Base-by-base conservation (phyloP, 768 basidiomycete genomes). In the Strobilomyces confusus region DNA sequence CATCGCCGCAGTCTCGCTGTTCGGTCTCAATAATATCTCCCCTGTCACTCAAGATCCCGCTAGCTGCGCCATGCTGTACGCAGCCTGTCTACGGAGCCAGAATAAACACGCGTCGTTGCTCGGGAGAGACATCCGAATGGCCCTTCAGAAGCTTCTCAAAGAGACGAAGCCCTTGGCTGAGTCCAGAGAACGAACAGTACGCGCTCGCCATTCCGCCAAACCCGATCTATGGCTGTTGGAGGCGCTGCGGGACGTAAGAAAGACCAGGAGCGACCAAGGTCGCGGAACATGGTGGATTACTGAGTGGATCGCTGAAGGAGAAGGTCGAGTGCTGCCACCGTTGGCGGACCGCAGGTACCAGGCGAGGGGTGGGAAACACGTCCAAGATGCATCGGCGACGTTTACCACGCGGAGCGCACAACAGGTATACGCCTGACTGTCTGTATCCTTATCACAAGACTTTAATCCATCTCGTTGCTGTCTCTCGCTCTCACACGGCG, bases 41-140 rank as follows among this genome's bases (percentile, higher is more conserved):
- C 73, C 78, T 0, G 70, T 83, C 36, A 72, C 79, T 7, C 61
- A 72, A n/a, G 86, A 88, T 65, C 74, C 81, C 19, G 68, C 79
- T 17, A 78, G 78, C 12, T 82, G 78, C 43, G 72, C 84, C 4
- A 76, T 87, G 70, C 67, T 87, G 55, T 70, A 78, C 34, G 70
- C 75, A 4, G 82, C 83, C 9, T 86, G 81, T 66, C 73, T 79
- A 58, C 75, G 75, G 48, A 71, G 79, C 57, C 64, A 66, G 14
- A 72, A 73, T 4, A 60, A 67, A n/a, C 71, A 75, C 26, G 74
- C 77, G 1, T 55, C 65, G 32, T 49, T 67, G 15, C 67, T 82
- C 19, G 79, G 77, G 2, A 61, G 69, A 14, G 69, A 70, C 14
- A 68, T 84, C 32, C 63, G 80, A 17, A 69, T 75, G 1, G 68